phyloP scores from a whole-genome alignment of 495 filamentous ascomycete genomes.

The Lophium mytilinum region DNA sequence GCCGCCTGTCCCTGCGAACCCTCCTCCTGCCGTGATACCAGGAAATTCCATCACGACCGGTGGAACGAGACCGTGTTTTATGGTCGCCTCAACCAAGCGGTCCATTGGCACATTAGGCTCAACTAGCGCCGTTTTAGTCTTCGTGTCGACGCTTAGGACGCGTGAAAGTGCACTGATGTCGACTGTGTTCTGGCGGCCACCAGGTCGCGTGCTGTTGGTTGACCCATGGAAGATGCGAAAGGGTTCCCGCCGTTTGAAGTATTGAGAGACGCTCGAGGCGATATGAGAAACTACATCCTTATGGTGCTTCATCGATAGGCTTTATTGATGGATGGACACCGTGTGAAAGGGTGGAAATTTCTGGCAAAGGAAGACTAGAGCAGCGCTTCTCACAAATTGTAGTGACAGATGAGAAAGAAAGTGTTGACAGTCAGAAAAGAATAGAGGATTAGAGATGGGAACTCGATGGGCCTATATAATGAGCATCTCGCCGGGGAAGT shows the following conservation, averaged over 20 bases:
- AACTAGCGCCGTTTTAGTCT: conserved; percentile 38
- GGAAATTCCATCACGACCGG: conserved; percentile 57
- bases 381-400: too few species aligned
- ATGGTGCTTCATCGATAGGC: conserved; percentile 38
- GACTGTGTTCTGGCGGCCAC: conserved; percentile 39
- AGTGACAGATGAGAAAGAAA: too few species aligned
- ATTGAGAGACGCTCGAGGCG: conserved; percentile 42
- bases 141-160: conserved; percentile 36
- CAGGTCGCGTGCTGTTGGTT: conserved; percentile 62
- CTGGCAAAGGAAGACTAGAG: too few species aligned
- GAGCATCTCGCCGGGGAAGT: too few species aligned
- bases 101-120: conserved; percentile 65
- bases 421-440: too few species aligned
- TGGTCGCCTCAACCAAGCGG: conserved; percentile 44
- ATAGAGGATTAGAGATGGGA: too few species aligned
- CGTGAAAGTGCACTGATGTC: conserved; percentile 42
- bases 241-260: conserved; percentile 49
- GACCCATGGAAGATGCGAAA: conserved; percentile 75
- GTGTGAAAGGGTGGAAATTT: too few species aligned
- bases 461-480: too few species aligned
- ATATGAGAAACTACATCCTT: conserved; percentile 38
- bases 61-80: conserved; percentile 47
- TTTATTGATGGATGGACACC: too few species aligned
- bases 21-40: conserved; percentile 56
- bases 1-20: conserved; percentile 53